Percentiles rank a stretch among this genome's conserved stretches.
Conservation (phyloP, 257 asterid genomes). For the Ocimum tenuiflorum region DNA sequence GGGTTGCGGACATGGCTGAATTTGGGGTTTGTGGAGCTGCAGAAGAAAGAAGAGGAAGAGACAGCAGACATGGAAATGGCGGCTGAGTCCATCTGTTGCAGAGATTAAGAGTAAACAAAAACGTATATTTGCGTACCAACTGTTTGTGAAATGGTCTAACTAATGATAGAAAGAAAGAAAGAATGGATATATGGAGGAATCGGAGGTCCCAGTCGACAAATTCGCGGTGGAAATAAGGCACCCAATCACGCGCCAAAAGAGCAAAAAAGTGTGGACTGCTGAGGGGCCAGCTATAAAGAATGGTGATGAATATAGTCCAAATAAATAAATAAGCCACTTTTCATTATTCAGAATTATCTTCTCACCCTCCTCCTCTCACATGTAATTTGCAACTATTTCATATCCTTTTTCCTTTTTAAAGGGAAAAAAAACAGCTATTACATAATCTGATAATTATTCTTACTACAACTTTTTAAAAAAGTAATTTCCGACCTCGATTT, state of each 20-base stretch:
- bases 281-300: conserved; percentile 5
- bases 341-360: not conserved
- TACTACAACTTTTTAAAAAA: too few species aligned
- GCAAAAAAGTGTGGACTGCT: not conserved
- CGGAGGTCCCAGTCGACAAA: conserved; percentile 14
- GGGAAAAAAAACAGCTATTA: too few species aligned
- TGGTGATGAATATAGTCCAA: not conserved
- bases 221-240: conserved; percentile 21
- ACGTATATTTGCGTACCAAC: not conserved
- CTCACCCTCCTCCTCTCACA: too few species aligned
- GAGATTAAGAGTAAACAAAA: too few species aligned
- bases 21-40: too few species aligned
- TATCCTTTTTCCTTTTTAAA: too few species aligned
- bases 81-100: conserved; percentile 42
- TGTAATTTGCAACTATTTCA: too few species aligned
- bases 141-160: not conserved
- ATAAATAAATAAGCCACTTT: not conserved
- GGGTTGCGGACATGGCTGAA: too few species aligned
- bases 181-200: conserved; percentile 3
- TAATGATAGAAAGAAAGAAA: not conserved
- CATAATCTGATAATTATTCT: too few species aligned
- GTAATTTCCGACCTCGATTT: too few species aligned
- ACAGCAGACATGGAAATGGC: conserved; percentile 37
- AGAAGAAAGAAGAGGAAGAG: conserved; percentile 33
- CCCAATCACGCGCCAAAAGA: conserved; percentile 25